Percentiles rank a stretch among this genome's conserved stretches.
phyloP scores from a whole-genome alignment of 345 rosid species.

The Dimocarpus longan region DNA sequence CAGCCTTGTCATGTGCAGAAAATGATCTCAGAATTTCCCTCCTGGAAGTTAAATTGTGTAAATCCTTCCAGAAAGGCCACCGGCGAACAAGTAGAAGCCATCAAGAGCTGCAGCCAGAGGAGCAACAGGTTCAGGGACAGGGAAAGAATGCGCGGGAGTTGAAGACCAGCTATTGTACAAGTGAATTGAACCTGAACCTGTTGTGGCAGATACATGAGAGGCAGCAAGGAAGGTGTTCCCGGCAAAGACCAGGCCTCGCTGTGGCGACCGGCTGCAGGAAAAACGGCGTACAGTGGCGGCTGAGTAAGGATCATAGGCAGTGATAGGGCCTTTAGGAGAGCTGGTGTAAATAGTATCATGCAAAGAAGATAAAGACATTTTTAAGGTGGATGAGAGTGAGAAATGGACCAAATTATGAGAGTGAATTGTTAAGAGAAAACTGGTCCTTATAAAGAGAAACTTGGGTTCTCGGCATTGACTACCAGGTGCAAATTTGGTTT shows the following conservation, averaged over 20 bases:
- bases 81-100: constrained; percentile 43
- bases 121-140: constrained; percentile 53
- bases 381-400: constrained; percentile 4
- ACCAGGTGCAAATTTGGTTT: constrained; percentile 28
- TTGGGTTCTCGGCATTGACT: constrained; percentile 19
- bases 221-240: constrained; percentile 44
- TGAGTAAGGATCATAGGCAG: constrained; percentile 37
- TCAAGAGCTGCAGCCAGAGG: constrained; percentile 42
- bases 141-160: constrained; percentile 39
- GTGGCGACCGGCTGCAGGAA: constrained; percentile 47
- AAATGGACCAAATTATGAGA: background rate
- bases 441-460: constrained; percentile 17
- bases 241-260: constrained; percentile 42
- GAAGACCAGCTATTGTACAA: constrained; percentile 53
- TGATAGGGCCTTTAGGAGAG: constrained; percentile 48
- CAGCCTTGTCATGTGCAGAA: constrained; percentile 42
- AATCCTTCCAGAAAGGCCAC: constrained; percentile 44
- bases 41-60: constrained; percentile 36
- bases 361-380: constrained; percentile 29
- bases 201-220: constrained; percentile 43
- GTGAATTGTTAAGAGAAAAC: background rate
- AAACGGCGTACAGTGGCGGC: constrained; percentile 36
- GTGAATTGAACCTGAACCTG: constrained; percentile 41
- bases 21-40: constrained; percentile 38
- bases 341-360: constrained; percentile 41